phyloP scores from a whole-genome alignment of 2,329 filamentous ascomycete genomes.

The Thelonectria blattea region DNA sequence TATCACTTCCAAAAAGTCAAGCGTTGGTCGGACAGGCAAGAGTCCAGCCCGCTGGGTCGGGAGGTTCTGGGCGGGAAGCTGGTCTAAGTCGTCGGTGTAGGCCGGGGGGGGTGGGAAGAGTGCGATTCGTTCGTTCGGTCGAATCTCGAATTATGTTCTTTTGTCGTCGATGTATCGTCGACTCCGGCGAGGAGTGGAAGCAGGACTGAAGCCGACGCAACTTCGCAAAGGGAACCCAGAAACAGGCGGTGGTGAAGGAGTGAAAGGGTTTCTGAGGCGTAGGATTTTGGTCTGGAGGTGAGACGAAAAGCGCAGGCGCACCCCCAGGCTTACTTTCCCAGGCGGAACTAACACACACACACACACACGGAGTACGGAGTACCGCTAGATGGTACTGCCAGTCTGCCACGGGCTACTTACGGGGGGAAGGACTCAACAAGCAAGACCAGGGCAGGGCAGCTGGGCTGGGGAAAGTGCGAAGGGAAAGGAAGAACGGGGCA shows the following conservation, averaged over 20 bases:
- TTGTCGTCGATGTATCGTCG: background rate
- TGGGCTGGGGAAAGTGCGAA: constrained; percentile 3
- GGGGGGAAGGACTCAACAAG: background rate
- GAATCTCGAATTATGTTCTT: too few species aligned
- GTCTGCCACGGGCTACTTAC: background rate
- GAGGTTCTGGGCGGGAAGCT: background rate
- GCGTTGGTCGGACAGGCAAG: background rate
- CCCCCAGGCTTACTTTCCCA: background rate
- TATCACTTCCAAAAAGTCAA: background rate
- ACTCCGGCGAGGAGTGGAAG: background rate
- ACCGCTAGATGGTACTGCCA: background rate
- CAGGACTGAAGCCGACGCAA: background rate
- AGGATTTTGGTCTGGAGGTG: constrained; percentile 7
- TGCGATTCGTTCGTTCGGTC: background rate
- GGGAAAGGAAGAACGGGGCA: constrained; percentile 7
- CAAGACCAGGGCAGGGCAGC: constrained; percentile 1
- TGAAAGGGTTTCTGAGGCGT: constrained; percentile 1
- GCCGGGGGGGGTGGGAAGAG: background rate
- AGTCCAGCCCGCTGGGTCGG: background rate
- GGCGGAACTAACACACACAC: too few species aligned
- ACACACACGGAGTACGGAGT: too few species aligned
- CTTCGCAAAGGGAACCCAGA: background rate
- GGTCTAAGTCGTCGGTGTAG: background rate
- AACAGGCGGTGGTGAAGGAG: constrained; percentile 4
- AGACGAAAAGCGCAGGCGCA: constrained; percentile 18